Evolutionary conservation across 805 yeast genomes (phyloP), one percentile per base, ranked within the genome.

Genomic region (Candida taoyuanica): DNA sequence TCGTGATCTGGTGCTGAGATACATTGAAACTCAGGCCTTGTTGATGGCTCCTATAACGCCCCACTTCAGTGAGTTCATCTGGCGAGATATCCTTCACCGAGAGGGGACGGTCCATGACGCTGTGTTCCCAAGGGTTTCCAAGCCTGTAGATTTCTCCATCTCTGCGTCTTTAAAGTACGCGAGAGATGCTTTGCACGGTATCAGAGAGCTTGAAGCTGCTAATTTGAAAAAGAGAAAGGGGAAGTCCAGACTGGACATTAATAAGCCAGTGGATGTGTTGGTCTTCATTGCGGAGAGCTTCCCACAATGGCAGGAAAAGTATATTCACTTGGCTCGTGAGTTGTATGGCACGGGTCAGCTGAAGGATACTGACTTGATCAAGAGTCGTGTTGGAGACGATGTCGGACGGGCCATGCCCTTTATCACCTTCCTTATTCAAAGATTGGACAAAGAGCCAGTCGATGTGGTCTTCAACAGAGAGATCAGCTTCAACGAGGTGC

Each of bases 321-420:
- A 87, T 56, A 72, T 89, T 37, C 81, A 82, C 49, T 64, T 91
- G 36, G 89, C 87, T 18, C 74, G 88, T 52, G 78, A 80, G 49
- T 70, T 85, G 47, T 84, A 83, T 50, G 87, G 76, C 48, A 62
- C 58, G 25, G 78, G 75, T 19, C 63, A 73, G 23, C 68, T 85
- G 53, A 68, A 77, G 46, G 88, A 84, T 58, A 79, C 71, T 65
- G 73, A 71, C 52, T 65, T 64, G 39, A 67, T 84, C 50, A 81
- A 74, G 59, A 72, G 75, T 47, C 74, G 67, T 55, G 78, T 84
- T 43, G 85, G 85, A 47, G 79, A 76, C 59, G 98, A 93, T 56
- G 85, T 89, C 84, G 88, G 88, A 74, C 81, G 93, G 51, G 97
- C 96, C 42, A 93, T 93, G 98, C 98, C 98, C 41, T 91, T 88